phyloP scores from a whole-genome alignment of 2,329 filamentous ascomycete genomes.

The Trichoderma breve region DNA sequence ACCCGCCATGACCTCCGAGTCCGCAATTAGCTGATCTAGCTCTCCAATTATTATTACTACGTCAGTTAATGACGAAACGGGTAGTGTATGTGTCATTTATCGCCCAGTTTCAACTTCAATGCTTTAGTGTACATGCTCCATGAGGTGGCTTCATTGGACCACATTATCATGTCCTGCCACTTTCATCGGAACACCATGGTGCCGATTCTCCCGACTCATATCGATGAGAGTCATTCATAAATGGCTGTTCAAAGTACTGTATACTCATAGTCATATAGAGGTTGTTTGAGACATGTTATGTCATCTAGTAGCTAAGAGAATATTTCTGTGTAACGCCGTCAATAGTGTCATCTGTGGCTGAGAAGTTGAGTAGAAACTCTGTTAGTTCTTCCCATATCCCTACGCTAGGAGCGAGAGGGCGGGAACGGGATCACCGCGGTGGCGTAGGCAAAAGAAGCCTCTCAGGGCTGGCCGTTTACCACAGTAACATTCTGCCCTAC shows the following conservation, averaged over 20 bases:
- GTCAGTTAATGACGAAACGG: neutral
- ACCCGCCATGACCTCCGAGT: neutral
- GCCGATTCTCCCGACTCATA: neutral
- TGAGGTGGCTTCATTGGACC: too few species aligned
- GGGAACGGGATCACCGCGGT: neutral
- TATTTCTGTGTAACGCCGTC: neutral
- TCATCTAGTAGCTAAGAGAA: neutral
- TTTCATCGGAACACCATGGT: neutral
- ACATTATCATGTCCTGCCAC: neutral
- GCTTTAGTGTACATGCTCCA: neutral
- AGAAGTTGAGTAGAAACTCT: neutral
- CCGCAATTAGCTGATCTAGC: neutral
- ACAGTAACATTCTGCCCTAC: neutral
- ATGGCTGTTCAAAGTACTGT: neutral
- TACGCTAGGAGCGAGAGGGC: neutral
- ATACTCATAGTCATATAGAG: neutral
- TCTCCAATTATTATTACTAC: neutral
- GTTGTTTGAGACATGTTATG: neutral
- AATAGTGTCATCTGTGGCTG: neutral
- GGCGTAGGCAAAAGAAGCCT: neutral
- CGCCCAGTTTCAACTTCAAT: neutral
- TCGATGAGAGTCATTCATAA: neutral
- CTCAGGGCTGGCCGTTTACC: neutral
- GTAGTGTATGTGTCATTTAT: neutral
- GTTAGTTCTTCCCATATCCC: neutral